Evolutionary conservation across 108 stramenopile genomes (phyloP).

Genomic region (Asterionellopsis glacialis): DNA sequence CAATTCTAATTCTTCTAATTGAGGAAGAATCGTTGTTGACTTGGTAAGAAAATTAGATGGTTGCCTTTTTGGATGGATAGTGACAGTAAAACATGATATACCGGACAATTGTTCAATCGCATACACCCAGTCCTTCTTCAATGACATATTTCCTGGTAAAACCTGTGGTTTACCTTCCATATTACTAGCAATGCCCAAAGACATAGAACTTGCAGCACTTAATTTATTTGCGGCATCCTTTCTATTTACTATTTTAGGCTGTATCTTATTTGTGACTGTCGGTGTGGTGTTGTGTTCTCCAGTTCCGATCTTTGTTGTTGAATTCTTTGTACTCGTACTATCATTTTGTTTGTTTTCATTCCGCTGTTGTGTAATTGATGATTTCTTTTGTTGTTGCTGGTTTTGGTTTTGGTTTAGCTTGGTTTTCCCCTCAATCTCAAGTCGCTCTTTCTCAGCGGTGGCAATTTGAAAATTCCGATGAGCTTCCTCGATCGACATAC

Average conservation of each 20-base stretch:
- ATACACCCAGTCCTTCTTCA: neutral
- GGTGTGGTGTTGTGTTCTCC: neutral
- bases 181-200: too few species aligned
- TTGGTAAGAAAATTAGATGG: neutral
- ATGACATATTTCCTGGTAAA: neutral
- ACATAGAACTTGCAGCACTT: neutral
- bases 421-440: neutral
- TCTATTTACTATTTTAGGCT: too few species aligned
- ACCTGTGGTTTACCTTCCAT: too few species aligned
- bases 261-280: too few species aligned
- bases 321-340: neutral
- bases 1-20: neutral
- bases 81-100: constrained; percentile 5
- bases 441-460: neutral
- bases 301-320: neutral
- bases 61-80: neutral
- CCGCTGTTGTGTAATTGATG: too few species aligned
- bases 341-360: neutral
- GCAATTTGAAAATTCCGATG: constrained; percentile 4
- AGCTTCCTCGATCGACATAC: constrained; percentile 3
- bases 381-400: too few species aligned
- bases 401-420: neutral
- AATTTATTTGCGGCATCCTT: neutral
- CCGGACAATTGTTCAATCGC: constrained; percentile 8
- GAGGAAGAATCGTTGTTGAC: neutral